These are phyloP conservation scores for Botrytis cinerea DNA, from an alignment of 2,329 filamentous ascomycete genomes.

Conservation along the genomic window DNA sequence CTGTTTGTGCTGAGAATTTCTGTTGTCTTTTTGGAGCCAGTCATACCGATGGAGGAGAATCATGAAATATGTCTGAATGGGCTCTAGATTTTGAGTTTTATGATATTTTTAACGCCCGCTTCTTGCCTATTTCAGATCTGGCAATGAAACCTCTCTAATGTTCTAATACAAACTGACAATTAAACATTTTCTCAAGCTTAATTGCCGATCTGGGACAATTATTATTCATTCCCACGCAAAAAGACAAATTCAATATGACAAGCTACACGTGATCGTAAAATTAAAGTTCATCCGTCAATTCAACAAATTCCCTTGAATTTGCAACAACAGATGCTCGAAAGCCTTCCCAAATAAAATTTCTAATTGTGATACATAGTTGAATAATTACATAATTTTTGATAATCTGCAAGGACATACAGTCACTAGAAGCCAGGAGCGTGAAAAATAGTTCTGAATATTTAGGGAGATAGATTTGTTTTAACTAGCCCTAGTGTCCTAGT, in stretches of 20 bases:
- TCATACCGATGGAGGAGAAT: not conserved
- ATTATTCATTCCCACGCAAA: not conserved
- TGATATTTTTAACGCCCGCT: not conserved
- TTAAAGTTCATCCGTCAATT: not conserved
- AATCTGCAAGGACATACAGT: not conserved
- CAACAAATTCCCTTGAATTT: not conserved
- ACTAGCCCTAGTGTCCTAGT: conserved; percentile 19
- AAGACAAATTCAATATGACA: not conserved
- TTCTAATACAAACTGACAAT: not conserved
- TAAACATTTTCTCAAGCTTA: not conserved
- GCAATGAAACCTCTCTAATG: not conserved
- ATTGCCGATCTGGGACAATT: not conserved
- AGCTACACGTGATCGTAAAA: not conserved
- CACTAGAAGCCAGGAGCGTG: not conserved
- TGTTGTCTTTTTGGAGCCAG: not conserved
- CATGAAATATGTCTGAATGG: not conserved
- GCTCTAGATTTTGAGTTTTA: not conserved
- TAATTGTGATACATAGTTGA: not conserved
- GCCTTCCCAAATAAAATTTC: not conserved
- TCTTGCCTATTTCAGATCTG: not conserved
- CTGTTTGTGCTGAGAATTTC: not conserved
- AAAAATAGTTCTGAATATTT: conserved; percentile 4
- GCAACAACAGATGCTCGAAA: not conserved
- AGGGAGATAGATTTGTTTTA: conserved; percentile 16
- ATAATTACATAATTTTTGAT: not conserved